A percentile compares a stretch with the other conserved stretches of the same genome.
phyloP scores from a whole-genome alignment of 2,329 filamentous ascomycete species.

The Chalaropsis thielavioides region DNA sequence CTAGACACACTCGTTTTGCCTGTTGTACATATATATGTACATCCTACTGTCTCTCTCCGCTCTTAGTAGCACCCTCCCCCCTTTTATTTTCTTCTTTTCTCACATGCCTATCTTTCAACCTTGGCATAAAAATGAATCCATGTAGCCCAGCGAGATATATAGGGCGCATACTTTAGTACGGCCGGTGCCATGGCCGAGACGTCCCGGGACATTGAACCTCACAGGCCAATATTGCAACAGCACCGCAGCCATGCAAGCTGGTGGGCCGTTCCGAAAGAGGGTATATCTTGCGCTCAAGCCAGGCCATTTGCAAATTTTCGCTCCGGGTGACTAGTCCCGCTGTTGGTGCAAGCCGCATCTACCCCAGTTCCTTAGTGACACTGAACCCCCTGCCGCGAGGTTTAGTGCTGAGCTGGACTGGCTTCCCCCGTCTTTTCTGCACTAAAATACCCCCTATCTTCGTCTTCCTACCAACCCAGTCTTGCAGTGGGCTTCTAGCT shows the following conservation, averaged over 20 bases:
- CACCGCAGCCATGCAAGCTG: background rate
- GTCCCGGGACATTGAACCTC: background rate
- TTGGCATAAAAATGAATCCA: background rate
- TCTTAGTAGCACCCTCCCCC: too few species aligned
- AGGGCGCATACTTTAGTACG: background rate
- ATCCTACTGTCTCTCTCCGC: too few species aligned
- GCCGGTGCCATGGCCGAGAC: background rate
- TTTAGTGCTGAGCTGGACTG: background rate
- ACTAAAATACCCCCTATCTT: too few species aligned
- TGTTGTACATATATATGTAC: too few species aligned
- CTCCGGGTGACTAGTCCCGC: background rate
- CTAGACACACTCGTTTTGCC: too few species aligned
- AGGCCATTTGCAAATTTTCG: background rate
- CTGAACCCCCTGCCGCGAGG: background rate
- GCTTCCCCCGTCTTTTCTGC: too few species aligned
- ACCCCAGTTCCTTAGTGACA: background rate
- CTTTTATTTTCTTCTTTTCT: background rate
- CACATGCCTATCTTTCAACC: background rate
- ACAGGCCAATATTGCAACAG: background rate
- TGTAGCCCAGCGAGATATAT: background rate
- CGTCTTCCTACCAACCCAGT: too few species aligned
- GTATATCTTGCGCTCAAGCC: background rate
- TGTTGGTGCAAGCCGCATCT: background rate
- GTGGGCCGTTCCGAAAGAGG: background rate
- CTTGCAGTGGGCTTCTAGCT: too few species aligned